Base-by-base conservation (phyloP, 306 rosid species). In the Sindora glabra region DNA sequence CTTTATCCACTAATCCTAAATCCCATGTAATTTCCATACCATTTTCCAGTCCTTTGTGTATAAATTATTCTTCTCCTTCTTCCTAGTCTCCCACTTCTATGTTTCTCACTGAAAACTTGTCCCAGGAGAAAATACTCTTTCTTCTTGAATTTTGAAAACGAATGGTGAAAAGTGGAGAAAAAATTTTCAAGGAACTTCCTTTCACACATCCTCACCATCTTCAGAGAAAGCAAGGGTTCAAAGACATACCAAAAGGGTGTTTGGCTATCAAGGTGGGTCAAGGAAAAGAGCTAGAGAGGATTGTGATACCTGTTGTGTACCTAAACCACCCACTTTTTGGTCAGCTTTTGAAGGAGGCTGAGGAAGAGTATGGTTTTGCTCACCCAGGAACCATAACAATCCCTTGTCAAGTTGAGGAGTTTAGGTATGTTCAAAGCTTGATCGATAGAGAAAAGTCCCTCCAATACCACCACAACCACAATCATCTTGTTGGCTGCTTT, bases 261-360 rank as follows among this genome's bases (percentile, higher is more conserved):
- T 38, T 85, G 91, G 91, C 91, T 1, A 77, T 91, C 5, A 83
- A 73, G 68, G 97, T 91, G 10, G 97, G 97, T n/a, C n/a, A n/a
- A n/a, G n/a, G n/a, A 0, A 84, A 87, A 37, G 86, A 81, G 21
- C 85, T 77, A 44, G 86, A 91, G 51, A 77, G 95, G 36, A 81
- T 91, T 41, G 87, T 85, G 68, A 92, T 91, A 60, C 95, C 97
- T 34, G 89, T 91, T 36, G 69, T 77, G 1, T 81, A 87, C 56
- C 75, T 85, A 75, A 91, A 91, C n/a, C 97, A 91, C 66, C 97
- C 96, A 19, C 83, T 89, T 18, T 91, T 91, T 87, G 74, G 78
- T 69, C 83, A 83, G 52, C 72, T 91, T 0, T 46, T 91, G 40
- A 87, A 87, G 36, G 91, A 83, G 72, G 96, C 96, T 0, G 97